A percentile compares a stretch with the other conserved stretches of the same genome.
Conservation (phyloP, 441 rosid genomes). For the Flueggea neowawraea region DNA sequence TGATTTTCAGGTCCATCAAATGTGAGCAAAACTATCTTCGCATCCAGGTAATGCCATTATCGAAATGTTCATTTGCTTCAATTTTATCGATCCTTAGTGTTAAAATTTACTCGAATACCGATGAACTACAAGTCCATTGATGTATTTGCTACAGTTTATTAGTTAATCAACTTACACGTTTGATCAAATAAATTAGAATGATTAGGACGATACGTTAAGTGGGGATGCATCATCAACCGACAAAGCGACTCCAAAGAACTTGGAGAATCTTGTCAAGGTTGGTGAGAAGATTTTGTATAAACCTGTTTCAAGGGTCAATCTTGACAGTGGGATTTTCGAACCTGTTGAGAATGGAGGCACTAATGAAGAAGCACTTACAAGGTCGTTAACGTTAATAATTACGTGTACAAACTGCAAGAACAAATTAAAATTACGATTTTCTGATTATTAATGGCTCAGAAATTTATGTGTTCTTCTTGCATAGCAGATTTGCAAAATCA, state of each 20-base stretch:
- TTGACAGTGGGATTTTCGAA: conserved; percentile 14
- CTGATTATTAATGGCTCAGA: too few species aligned
- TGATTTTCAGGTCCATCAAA: conserved; percentile 22
- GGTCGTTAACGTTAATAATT: not conserved
- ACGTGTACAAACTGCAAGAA: too few species aligned
- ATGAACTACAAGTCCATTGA: too few species aligned
- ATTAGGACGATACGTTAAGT: conserved; percentile 16
- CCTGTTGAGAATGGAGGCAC: conserved; percentile 19
- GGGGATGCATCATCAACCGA: conserved; percentile 10
- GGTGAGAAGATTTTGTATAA: conserved; percentile 10
- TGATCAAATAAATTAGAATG: not conserved
- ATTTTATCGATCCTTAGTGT: too few species aligned
- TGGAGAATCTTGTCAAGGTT: conserved; percentile 14
- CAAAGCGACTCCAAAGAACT: conserved; percentile 14
- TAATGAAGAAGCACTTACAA: conserved; percentile 16
- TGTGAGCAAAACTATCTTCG: conserved; percentile 32
- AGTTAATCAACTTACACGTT: not conserved
- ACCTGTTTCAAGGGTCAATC: conserved; percentile 17
- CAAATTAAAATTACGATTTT: too few species aligned
- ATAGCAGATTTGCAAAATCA: conserved; percentile 16
- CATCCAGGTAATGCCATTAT: conserved; percentile 18
- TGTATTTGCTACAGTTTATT: too few species aligned
- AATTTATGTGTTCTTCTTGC: too few species aligned
- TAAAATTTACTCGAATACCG: too few species aligned
- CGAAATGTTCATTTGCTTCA: too few species aligned